These are phyloP conservation scores for Saprolegnia parasitica DNA, from an alignment of 352 stramenopile species.

Conservation along the genomic window DNA sequence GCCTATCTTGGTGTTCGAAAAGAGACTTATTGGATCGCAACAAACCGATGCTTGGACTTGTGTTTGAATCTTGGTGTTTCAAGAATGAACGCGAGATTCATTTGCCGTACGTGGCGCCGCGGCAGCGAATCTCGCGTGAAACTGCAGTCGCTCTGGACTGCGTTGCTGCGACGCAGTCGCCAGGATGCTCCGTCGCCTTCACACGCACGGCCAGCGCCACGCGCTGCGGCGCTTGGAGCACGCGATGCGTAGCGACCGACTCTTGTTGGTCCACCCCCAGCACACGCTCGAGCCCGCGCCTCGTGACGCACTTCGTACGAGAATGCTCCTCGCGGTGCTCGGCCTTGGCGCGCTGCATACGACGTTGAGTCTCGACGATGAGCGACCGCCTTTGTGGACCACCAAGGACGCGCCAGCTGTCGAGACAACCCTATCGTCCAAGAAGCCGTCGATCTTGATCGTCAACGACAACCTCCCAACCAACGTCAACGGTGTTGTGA, in stretches of 20 bases:
- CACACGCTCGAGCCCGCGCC: too few species aligned
- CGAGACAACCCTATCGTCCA: background rate
- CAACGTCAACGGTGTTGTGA: slow-evolving; percentile 11
- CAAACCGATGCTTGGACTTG: background rate
- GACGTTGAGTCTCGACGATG: too few species aligned
- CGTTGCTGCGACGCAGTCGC: background rate
- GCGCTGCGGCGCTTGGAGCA: background rate
- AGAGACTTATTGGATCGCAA: too few species aligned
- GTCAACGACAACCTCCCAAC: slow-evolving; percentile 6
- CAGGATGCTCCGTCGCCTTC: background rate
- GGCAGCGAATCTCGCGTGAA: background rate
- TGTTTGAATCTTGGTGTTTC: background rate
- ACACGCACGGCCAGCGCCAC: background rate
- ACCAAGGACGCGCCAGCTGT: background rate
- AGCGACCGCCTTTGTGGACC: too few species aligned
- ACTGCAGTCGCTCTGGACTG: background rate
- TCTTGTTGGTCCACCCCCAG: too few species aligned
- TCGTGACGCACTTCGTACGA: too few species aligned
- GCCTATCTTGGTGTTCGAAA: too few species aligned
- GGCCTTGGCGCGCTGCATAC: too few species aligned
- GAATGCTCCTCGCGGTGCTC: too few species aligned
- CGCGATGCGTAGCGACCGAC: too few species aligned
- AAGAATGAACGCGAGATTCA: background rate
- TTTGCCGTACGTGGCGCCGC: background rate
- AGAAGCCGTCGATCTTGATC: background rate